A percentile compares a stretch with the other conserved stretches of the same genome.
These are phyloP conservation scores for Knufia petricola DNA, from an alignment of 2,329 filamentous ascomycete genomes.

Conservation along the genomic window DNA sequence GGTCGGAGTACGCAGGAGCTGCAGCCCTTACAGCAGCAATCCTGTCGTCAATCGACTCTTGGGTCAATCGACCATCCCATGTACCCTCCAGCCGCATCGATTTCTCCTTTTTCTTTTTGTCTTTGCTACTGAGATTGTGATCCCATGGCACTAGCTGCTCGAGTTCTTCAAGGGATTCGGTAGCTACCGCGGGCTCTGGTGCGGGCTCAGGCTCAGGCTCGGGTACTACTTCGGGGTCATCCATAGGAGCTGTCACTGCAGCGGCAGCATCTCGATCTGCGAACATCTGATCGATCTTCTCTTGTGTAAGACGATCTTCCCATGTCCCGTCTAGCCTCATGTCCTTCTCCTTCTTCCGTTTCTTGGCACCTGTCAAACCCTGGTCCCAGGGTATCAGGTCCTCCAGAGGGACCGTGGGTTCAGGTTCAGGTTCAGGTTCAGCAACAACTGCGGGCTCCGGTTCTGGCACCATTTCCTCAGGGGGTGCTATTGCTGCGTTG, in stretches of 20 bases:
- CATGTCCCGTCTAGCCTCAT: constrained; percentile 13
- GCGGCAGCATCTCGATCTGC: background rate
- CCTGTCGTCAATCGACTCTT: constrained; percentile 12
- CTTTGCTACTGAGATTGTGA: constrained; percentile 10
- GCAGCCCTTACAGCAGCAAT: constrained; percentile 15
- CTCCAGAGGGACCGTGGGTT: too few relatives aligned
- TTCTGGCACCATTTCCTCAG: too few relatives aligned
- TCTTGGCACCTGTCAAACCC: constrained; percentile 24
- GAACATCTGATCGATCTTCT: constrained; percentile 3
- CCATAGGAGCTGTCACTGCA: background rate
- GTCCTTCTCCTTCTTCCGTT: constrained; percentile 25
- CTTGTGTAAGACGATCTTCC: constrained; percentile 17
- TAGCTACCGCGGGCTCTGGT: constrained; percentile 25
- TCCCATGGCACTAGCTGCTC: constrained; percentile 7
- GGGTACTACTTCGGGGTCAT: constrained; percentile 11
- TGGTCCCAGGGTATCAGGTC: constrained; percentile 25
- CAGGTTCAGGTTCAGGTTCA: too few relatives aligned
- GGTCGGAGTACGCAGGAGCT: constrained; percentile 14
- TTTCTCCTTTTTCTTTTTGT: constrained; percentile 31
- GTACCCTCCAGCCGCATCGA: constrained; percentile 13
- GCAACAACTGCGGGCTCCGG: too few relatives aligned
- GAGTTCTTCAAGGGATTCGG: constrained; percentile 7
- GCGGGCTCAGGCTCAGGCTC: constrained; percentile 21
- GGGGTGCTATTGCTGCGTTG: background rate
- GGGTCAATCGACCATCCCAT: constrained; percentile 6